phyloP scores from a whole-genome alignment of 257 asterid species.

The Cinchona pubescens region DNA sequence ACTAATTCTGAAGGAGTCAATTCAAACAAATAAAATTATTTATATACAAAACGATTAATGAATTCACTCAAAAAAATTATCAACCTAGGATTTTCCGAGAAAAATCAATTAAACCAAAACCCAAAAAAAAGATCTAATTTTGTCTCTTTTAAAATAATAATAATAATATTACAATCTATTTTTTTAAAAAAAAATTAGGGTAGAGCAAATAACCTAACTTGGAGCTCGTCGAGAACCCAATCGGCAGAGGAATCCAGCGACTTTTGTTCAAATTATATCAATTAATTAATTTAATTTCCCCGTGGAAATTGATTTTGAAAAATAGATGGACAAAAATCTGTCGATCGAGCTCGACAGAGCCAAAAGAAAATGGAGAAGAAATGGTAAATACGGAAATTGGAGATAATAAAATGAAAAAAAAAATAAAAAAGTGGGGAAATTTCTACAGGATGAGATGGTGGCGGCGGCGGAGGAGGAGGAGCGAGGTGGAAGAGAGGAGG shows the following conservation, averaged over 20 bases:
- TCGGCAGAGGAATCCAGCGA: constrained; percentile 16
- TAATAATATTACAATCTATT: not conserved
- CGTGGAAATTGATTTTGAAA: not conserved
- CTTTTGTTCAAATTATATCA: not conserved
- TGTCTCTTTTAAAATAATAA: no score
- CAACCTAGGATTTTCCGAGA: constrained; percentile 29
- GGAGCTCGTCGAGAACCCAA: constrained; percentile 19
- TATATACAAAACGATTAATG: constrained; percentile 32
- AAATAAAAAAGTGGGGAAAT: constrained; percentile 25
- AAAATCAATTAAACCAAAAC: not conserved
- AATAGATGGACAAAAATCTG: not conserved
- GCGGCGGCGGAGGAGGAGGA: constrained; percentile 4
- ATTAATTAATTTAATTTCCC: not conserved
- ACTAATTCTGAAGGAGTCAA: constrained; percentile 13
- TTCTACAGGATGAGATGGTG: constrained; percentile 7
- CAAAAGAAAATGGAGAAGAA: not conserved
- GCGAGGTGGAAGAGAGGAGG: not conserved
- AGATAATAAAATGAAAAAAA: constrained; percentile 8
- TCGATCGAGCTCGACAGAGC: constrained; percentile 21
- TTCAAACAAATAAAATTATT: constrained; percentile 19
- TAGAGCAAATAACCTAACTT: not conserved
- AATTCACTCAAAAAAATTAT: constrained; percentile 23
- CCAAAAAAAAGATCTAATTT: no score
- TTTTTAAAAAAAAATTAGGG: constrained; percentile 28
- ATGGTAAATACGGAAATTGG: not conserved